Conservation (phyloP, 805 yeast genomes). For the Diddensiella santjacobensis region DNA sequence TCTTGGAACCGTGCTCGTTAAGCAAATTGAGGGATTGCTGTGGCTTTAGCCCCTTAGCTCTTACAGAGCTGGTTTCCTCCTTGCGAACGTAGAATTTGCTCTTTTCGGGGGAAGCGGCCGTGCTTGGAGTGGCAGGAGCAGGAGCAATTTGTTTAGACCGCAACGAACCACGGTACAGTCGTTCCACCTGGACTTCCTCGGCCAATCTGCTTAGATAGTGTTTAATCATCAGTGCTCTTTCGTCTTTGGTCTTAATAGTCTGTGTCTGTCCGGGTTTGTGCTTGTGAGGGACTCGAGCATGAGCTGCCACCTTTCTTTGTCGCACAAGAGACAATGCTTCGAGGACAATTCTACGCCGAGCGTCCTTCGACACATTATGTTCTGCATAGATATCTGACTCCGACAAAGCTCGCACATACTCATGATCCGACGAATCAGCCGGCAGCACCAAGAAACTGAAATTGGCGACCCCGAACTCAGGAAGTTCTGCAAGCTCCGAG, state of each 20-base stretch:
- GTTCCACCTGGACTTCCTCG: constrained; percentile 58
- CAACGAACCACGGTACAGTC: constrained; percentile 53
- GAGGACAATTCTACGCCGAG: constrained; percentile 40
- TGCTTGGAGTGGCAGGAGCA: constrained; percentile 4
- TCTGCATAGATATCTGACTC: constrained; percentile 54
- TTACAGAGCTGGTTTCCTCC: background rate
- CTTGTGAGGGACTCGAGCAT: background rate
- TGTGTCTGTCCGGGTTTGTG: constrained; percentile 2
- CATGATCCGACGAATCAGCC: constrained; percentile 42
- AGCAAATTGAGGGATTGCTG: background rate
- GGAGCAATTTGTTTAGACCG: constrained; percentile 7
- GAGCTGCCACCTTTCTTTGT: constrained; percentile 6
- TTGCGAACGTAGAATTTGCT: constrained; percentile 3
- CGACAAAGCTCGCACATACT: constrained; percentile 44
- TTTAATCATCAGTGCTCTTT: constrained; percentile 44
- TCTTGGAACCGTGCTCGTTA: background rate
- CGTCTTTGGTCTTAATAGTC: constrained; percentile 32
- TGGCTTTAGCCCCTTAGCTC: background rate
- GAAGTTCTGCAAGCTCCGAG: constrained; percentile 33
- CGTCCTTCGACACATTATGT: constrained; percentile 43
- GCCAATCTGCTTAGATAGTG: constrained; percentile 51
- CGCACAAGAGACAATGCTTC: constrained; percentile 29
- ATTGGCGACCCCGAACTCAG: constrained; percentile 29
- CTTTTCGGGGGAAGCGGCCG: constrained; percentile 5
- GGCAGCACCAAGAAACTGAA: constrained; percentile 39